Evolutionary conservation across 805 yeast species (phyloP).

Genomic region (Nakazawaea siamensis): DNA sequence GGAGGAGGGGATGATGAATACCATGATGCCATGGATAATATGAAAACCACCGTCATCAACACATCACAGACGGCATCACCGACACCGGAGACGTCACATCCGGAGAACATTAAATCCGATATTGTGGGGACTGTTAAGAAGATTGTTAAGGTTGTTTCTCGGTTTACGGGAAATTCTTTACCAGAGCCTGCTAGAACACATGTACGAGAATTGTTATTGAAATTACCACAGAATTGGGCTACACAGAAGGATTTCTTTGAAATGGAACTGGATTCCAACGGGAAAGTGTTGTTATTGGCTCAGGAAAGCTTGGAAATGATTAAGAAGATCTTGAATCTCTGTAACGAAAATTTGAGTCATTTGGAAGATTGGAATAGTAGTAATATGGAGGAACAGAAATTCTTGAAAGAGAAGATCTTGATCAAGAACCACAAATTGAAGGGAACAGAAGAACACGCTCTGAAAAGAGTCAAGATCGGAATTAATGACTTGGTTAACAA

Average conservation of each 20-base stretch:
- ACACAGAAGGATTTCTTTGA: conserved; percentile 16
- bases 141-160: conserved; percentile 78
- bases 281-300: conserved; percentile 72
- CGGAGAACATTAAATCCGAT: conserved; percentile 58
- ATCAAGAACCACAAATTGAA: conserved; percentile 9
- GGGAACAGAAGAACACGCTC: conserved; percentile 1
- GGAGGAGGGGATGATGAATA: conserved; percentile 7
- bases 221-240: conserved; percentile 72
- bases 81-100: conserved; percentile 10
- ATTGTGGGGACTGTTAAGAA: conserved; percentile 85
- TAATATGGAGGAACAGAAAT: conserved; percentile 9
- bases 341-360: conserved; percentile 74
- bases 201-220: conserved; percentile 70
- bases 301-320: conserved; percentile 88
- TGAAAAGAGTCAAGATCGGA: conserved; percentile 8
- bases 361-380: conserved; percentile 70
- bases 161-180: conserved; percentile 67
- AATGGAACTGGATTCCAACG: conserved; percentile 39
- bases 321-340: conserved; percentile 70
- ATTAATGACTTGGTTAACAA: conserved; percentile 7
- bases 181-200: conserved; percentile 75
- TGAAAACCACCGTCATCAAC: conserved; percentile 2
- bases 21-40: conserved; percentile 10
- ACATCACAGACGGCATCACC: conserved; percentile 5
- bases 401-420: conserved; percentile 10